Base-by-base conservation (phyloP, 768 basidiomycete species). In the Lactarius tabidus region DNA sequence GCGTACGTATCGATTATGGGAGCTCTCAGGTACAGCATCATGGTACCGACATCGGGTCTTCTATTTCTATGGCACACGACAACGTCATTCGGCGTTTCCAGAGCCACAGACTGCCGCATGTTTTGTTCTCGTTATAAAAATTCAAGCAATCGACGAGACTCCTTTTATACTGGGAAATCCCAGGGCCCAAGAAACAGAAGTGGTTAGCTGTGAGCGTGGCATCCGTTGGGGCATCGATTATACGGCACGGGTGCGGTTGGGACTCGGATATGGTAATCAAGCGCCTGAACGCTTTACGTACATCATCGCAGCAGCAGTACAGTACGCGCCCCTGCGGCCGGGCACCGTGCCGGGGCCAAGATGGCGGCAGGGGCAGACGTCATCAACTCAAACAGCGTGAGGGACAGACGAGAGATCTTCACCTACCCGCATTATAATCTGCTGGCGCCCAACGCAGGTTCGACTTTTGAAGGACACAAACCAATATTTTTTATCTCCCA, bases 11-110 rank as follows among this genome's bases (percentile, higher is more conserved):
- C 39, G 64, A 38, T 60, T 26, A 31, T 10, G 33, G 20, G 23
- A 6, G 15, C 28, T 12, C 9, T 35, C 33, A 38, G 59, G 48
- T 35, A 65, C 60, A 59, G 54, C 41, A 36, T 31, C 41, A 48
- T 38, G 43, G 28, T 52, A 51, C 48, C 26, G 58, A 54, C 43
- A 59, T 45, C 33, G 38, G 35, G 52, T 20, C 23, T 59, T 52
- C 52, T 5, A 20, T 54, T n/a, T 18, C 4, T 33, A 53, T 51
- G 29, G 53, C 33, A 26, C 23, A 43, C 41, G 58, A 36, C 59
- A 53, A 65, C 64, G 64, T 65, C 64, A 65, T 65, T 8, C n/a
- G 17, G 48, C 64, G 51, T 65, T 56, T 59, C 59, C 60, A 31
- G 54, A 51, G 39, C 53, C 58, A 64, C 54, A 64, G 39, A 45